phyloP scores from a whole-genome alignment of 805 yeast genomes.

The Starmerella davenportii region DNA sequence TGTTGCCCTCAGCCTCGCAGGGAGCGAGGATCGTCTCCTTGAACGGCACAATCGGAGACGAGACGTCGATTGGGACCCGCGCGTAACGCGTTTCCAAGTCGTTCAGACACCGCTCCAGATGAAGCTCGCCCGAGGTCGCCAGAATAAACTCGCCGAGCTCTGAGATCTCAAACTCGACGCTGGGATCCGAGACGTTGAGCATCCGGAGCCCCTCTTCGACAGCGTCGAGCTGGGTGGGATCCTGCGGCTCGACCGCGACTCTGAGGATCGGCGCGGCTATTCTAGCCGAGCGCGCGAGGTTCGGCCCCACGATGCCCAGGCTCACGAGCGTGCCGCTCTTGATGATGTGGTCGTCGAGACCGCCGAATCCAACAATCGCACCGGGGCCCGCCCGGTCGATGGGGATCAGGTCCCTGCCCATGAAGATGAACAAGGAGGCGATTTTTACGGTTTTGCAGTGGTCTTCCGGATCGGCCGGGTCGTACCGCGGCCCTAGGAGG shows the following conservation, averaged over 20 bases:
- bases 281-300: slow-evolving; percentile 55
- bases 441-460: slow-evolving; percentile 41
- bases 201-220: slow-evolving; percentile 63
- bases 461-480: slow-evolving; percentile 41
- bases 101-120: slow-evolving; percentile 81
- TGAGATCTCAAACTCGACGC: slow-evolving; percentile 69
- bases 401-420: slow-evolving; percentile 81
- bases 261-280: slow-evolving; percentile 81
- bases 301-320: slow-evolving; percentile 42
- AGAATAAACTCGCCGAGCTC: slow-evolving; percentile 86
- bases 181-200: slow-evolving; percentile 81
- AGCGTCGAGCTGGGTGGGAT: slow-evolving; percentile 53
- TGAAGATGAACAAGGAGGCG: slow-evolving; percentile 55
- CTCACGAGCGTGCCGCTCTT: slow-evolving; percentile 73
- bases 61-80: slow-evolving; percentile 65
- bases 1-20: slow-evolving; percentile 21
- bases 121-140: slow-evolving; percentile 93
- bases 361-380: slow-evolving; percentile 83
- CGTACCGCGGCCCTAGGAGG: slow-evolving; percentile 74
- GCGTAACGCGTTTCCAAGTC: slow-evolving; percentile 78
- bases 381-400: slow-evolving; percentile 81
- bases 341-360: slow-evolving; percentile 61
- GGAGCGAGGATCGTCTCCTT: slow-evolving; percentile 60
- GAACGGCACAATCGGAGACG: slow-evolving; percentile 88
- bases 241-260: slow-evolving; percentile 88